phyloP scores from a whole-genome alignment of 345 rosid genomes.

The Populus ilicifolia region DNA sequence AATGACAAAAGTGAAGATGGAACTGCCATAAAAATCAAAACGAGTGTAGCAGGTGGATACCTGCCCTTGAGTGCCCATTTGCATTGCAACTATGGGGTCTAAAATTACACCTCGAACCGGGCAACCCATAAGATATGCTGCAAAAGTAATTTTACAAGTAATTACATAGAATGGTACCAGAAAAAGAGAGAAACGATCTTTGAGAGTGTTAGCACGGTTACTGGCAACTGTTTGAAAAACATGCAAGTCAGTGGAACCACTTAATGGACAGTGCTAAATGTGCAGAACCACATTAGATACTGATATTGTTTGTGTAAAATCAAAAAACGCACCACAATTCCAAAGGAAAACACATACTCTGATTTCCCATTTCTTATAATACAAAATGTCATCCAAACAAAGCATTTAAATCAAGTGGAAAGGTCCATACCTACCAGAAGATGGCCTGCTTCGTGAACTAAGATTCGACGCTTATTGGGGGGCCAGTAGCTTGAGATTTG shows the following conservation, averaged over 20 bases:
- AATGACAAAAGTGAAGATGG: background rate
- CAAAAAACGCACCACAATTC: background rate
- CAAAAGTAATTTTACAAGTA: slow-evolving; percentile 18
- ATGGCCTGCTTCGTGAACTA: slow-evolving; percentile 97
- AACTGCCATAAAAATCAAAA: background rate
- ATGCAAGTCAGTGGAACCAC: background rate
- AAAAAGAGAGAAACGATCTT: background rate
- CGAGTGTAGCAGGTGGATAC: slow-evolving; percentile 30
- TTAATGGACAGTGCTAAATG: background rate
- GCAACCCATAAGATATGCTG: slow-evolving; percentile 95
- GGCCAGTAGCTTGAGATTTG: slow-evolving; percentile 93
- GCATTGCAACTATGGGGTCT: slow-evolving; percentile 85
- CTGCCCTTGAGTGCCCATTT: slow-evolving; percentile 96
- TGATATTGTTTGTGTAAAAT: background rate
- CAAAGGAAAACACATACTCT: background rate
- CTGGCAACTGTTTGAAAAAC: background rate
- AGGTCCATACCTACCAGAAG: slow-evolving; percentile 59
- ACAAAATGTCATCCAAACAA: background rate
- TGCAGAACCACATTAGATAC: slow-evolving; percentile 4
- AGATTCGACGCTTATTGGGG: slow-evolving; percentile 70
- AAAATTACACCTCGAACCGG: slow-evolving; percentile 91
- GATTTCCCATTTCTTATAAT: background rate
- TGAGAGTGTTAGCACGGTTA: background rate
- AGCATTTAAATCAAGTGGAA: slow-evolving; percentile 5
- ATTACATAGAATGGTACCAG: slow-evolving; percentile 1